Evolutionary conservation across 2,329 filamentous ascomycete genomes (phyloP).

Genomic region (Grosmannia penicillata): DNA sequence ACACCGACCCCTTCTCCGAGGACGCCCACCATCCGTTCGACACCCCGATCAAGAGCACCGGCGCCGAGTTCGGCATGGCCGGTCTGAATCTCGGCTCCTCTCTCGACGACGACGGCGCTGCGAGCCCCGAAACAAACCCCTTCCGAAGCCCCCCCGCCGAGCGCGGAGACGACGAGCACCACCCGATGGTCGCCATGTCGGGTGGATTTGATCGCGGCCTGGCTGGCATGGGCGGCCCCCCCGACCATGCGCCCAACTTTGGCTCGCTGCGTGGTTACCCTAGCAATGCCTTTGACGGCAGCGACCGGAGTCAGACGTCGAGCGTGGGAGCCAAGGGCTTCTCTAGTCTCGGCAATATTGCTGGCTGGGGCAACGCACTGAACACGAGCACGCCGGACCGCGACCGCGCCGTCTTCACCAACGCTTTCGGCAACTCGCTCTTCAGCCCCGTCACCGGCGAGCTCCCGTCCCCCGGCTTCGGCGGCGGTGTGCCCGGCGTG

Average conservation of each 20-base stretch:
- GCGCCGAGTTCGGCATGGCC: conserved; percentile 48
- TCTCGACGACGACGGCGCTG: conserved; percentile 52
- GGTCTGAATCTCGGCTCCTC: conserved; percentile 42
- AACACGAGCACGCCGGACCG: conserved; percentile 55
- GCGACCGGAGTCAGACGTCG: conserved; percentile 86
- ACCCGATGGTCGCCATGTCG: conserved; percentile 8
- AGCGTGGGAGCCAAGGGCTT: conserved; percentile 72
- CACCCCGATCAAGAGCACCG: conserved; percentile 37
- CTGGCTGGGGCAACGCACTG: conserved; percentile 43
- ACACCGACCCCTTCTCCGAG: conserved; percentile 61
- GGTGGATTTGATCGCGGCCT: background rate
- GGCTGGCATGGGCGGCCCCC: conserved; percentile 23
- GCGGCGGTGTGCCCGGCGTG: conserved; percentile 30
- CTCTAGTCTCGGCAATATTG: conserved; percentile 43
- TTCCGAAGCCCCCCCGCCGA: conserved; percentile 82
- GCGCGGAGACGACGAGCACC: conserved; percentile 34
- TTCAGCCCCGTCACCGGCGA: conserved; percentile 61
- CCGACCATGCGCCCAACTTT: conserved; percentile 34
- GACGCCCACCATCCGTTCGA: conserved; percentile 36
- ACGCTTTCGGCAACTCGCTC: conserved; percentile 63
- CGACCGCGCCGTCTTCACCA: conserved; percentile 38
- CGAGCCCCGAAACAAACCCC: conserved; percentile 91
- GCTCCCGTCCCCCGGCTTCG: conserved; percentile 58
- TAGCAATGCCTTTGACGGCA: conserved; percentile 42
- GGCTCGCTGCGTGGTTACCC: conserved; percentile 37